Conservation (phyloP, 148 eudicot genomes). For the Vaccinium corymbosum region DNA sequence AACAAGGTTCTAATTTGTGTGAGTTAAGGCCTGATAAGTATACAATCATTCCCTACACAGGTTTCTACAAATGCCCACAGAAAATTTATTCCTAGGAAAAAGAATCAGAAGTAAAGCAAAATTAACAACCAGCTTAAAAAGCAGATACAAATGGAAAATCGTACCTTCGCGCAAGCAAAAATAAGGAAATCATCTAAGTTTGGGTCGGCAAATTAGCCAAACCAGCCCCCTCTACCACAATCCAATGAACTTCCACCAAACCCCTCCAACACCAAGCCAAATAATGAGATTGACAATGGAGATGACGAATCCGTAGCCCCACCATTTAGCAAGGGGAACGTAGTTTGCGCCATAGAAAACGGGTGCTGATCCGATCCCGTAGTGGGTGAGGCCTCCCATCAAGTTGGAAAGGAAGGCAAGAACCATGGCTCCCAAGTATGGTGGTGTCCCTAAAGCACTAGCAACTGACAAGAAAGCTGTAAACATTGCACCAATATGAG, state of each 20-base stretch:
- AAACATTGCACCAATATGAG: conserved; percentile 99
- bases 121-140: conserved; percentile 6
- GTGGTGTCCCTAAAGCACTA: conserved; percentile 88
- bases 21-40: conserved; percentile 10
- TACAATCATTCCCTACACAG: conserved; percentile 10
- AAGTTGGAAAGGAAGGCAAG: conserved; percentile 87
- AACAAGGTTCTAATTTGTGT: conserved; percentile 10
- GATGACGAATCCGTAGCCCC: conserved; percentile 87
- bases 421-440: conserved; percentile 79
- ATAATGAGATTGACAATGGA: conserved; percentile 81
- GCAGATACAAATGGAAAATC: conserved; percentile 8
- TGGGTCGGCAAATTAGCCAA: conserved; percentile 23
- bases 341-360: conserved; percentile 93
- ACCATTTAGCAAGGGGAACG: conserved; percentile 91
- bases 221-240: conserved; percentile 53
- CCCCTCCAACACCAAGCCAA: conserved; percentile 97
- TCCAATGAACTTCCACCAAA: conserved; percentile 95
- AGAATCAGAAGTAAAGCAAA: conserved; percentile 9
- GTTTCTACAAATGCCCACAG: conserved; percentile 17
- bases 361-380: conserved; percentile 96
- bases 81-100: conserved; percentile 16
- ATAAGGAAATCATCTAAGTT: background rate
- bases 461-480: conserved; percentile 94
- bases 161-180: background rate
- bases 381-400: conserved; percentile 97